Conservation (phyloP, 83 land plant species). For the Picea abies region DNA sequence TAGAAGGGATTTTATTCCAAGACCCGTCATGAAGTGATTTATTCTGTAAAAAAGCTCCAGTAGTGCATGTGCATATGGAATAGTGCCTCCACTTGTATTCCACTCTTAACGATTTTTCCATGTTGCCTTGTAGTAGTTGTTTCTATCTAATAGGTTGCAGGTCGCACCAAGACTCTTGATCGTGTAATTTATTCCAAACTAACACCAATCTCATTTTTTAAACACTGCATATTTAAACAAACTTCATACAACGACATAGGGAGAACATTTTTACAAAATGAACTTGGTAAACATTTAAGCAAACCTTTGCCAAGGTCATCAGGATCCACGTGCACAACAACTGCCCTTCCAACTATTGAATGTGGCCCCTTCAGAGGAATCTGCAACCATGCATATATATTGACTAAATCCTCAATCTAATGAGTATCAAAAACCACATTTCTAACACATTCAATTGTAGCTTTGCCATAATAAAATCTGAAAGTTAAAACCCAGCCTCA, state of each 20-base stretch:
- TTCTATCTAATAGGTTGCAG: too few species aligned
- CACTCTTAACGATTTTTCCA: too few species aligned
- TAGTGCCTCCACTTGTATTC: too few species aligned
- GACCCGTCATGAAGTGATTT: neutral
- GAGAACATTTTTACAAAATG: too few species aligned
- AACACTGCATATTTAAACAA: too few species aligned
- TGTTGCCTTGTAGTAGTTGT: too few species aligned
- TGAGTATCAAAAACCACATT: too few species aligned
- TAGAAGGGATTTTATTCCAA: neutral
- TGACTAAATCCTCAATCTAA: neutral
- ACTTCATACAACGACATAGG: too few species aligned
- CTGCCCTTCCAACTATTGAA: constrained; percentile 85
- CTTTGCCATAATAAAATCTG: neutral
- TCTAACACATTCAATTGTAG: neutral
- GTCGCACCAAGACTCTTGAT: too few species aligned
- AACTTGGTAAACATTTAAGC: neutral
- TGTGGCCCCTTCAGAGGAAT: constrained; percentile 71
- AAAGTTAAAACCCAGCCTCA: neutral
- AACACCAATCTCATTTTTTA: too few species aligned
- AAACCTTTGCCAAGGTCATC: constrained; percentile 95
- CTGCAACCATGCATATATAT: constrained; percentile 26
- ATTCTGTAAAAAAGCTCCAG: neutral
- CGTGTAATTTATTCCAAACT: too few species aligned
- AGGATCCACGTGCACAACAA: constrained; percentile 89
- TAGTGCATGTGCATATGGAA: too few species aligned